These are phyloP conservation scores for Daldinia caldariorum DNA, from an alignment of 495 filamentous ascomycete genomes.

Conservation along the genomic window DNA sequence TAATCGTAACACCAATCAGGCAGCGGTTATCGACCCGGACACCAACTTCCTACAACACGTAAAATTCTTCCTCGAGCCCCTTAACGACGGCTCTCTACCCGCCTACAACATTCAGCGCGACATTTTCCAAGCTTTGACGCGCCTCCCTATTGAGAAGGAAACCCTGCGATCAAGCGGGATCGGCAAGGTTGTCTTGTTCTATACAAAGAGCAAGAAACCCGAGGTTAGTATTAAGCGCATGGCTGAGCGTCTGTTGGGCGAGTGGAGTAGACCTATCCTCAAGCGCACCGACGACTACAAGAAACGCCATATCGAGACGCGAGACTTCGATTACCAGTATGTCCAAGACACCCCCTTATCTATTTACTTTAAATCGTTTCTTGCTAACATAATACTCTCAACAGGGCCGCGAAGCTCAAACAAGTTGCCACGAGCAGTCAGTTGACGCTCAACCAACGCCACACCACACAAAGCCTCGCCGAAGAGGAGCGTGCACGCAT, in stretches of 20 bases:
- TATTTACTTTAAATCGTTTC: conserved; percentile 8
- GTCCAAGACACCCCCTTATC: conserved; percentile 50
- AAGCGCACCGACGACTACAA: conserved; percentile 92
- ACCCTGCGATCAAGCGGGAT: conserved; percentile 88
- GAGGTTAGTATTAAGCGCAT: conserved; percentile 89
- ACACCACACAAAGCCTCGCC: conserved; percentile 53
- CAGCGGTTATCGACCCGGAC: conserved; percentile 87
- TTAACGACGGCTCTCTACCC: conserved; percentile 89
- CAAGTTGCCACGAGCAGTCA: conserved; percentile 55
- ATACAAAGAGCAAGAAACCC: conserved; percentile 90
- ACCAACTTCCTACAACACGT: conserved; percentile 94
- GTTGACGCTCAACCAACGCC: conserved; percentile 57
- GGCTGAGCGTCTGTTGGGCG: conserved; percentile 87
- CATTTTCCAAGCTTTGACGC: conserved; percentile 80
- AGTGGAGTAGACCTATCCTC: conserved; percentile 97
- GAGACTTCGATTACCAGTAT: conserved; percentile 64
- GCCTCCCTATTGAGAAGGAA: conserved; percentile 89
- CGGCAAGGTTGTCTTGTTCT: conserved; percentile 95
- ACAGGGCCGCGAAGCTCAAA: conserved; percentile 62
- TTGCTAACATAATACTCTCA: conserved; percentile 46
- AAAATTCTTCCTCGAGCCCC: conserved; percentile 95
- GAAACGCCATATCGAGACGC: conserved; percentile 72
- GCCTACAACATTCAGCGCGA: conserved; percentile 98
- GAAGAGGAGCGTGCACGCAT: conserved; percentile 74
- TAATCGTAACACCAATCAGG: conserved; percentile 85